Percentiles rank a stretch among this genome's conserved stretches.
These are phyloP conservation scores for Aspergillus clavatus DNA, from an alignment of 2,329 filamentous ascomycete species.

Conservation along the genomic window DNA sequence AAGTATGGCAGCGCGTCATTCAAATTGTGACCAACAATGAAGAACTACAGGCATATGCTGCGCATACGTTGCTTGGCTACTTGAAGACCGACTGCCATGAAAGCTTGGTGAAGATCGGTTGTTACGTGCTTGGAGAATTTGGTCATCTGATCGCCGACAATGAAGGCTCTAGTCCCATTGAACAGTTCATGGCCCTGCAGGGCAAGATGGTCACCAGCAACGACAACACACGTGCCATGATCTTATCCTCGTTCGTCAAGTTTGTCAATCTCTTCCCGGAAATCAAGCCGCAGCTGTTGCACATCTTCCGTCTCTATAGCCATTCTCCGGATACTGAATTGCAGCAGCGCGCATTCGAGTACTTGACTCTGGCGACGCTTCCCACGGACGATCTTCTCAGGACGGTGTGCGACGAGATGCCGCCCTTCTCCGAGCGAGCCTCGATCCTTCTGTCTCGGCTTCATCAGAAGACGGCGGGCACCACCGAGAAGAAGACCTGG, in stretches of 20 bases:
- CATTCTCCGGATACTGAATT: constrained; percentile 92
- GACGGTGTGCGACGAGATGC: constrained; percentile 98
- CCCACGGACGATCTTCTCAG: constrained; percentile 86
- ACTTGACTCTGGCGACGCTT: constrained; percentile 76
- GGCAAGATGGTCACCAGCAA: constrained; percentile 85
- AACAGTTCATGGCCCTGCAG: constrained; percentile 91
- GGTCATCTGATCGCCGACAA: constrained; percentile 94
- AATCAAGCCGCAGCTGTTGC: constrained; percentile 90
- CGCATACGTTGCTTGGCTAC: constrained; percentile 87
- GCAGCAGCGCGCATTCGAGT: constrained; percentile 94
- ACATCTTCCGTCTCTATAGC: constrained; percentile 86
- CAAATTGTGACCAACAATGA: constrained; percentile 99
- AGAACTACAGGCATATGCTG: constrained; percentile 92
- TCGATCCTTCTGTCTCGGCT: constrained; percentile 87
- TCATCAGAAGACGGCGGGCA: constrained; percentile 89
- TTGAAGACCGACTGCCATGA: constrained; percentile 93
- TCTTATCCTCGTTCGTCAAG: constrained; percentile 93
- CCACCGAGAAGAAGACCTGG: constrained; percentile 95
- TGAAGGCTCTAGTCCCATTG: constrained; percentile 87
- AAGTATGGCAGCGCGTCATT: constrained; percentile 98
- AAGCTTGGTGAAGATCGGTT: constrained; percentile 94
- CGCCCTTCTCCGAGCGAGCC: constrained; percentile 89
- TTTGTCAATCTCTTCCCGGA: constrained; percentile 98
- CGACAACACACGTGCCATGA: constrained; percentile 84
- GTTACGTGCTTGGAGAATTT: constrained; percentile 93